These are phyloP conservation scores for Ceratobasidium sp. DNA, from an alignment of 1,284 basidiomycete species.

Conservation along the genomic window DNA sequence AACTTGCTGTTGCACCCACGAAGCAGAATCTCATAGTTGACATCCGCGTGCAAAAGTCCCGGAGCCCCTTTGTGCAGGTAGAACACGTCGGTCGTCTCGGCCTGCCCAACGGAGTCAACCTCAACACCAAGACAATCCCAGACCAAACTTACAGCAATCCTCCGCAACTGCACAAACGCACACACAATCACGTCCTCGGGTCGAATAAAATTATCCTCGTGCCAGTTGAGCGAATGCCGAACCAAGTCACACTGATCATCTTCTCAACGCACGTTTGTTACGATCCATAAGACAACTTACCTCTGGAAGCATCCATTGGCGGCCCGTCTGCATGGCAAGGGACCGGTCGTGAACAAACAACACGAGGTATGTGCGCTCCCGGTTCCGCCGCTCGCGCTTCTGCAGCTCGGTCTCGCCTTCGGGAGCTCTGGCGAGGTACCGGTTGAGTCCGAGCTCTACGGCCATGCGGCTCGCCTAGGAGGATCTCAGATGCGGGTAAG, in stretches of 20 bases:
- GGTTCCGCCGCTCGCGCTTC: conserved; percentile 77
- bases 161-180: conserved; percentile 78
- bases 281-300: conserved; percentile 51
- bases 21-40: conserved; percentile 77
- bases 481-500: conserved; percentile 34
- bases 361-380: conserved; percentile 84
- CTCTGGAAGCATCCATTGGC: conserved; percentile 86
- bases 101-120: conserved; percentile 58
- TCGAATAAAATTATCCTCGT: conserved; percentile 68
- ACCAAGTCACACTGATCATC: conserved; percentile 70
- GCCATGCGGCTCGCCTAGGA: conserved; percentile 84
- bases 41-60: conserved; percentile 63
- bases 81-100: conserved; percentile 80
- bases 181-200: conserved; percentile 83
- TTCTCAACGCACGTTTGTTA: neutral
- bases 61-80: conserved; percentile 66
- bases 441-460: conserved; percentile 80
- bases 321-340: conserved; percentile 83
- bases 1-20: conserved; percentile 76
- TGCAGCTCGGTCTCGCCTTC: conserved; percentile 72
- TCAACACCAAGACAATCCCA: neutral
- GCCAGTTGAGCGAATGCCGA: conserved; percentile 74
- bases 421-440: conserved; percentile 67
- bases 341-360: conserved; percentile 85
- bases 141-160: conserved; percentile 70